Percentiles rank a stretch among this genome's conserved stretches.
Evolutionary conservation across 2,329 filamentous ascomycete species (phyloP).

Genomic region (Aspergillus jensenii): DNA sequence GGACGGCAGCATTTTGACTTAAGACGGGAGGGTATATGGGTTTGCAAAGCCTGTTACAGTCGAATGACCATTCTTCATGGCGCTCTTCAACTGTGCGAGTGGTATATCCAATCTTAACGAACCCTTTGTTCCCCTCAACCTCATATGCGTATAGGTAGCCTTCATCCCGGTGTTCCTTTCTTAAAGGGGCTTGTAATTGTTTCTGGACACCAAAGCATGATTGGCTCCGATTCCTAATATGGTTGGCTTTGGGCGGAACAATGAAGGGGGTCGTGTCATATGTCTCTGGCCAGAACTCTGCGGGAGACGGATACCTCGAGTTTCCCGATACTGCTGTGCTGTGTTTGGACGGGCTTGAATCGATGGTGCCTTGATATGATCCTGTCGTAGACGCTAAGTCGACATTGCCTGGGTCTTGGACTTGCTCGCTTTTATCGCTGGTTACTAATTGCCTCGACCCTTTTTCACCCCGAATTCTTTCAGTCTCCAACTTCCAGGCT

Average conservation of each 20-base stretch:
- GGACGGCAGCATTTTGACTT: neutral
- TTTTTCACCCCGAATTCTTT: neutral
- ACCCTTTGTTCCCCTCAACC: slow-evolving; percentile 1
- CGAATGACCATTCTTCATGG: neutral
- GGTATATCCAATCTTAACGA: slow-evolving; percentile 3
- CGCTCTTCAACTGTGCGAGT: neutral
- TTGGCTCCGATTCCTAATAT: no score
- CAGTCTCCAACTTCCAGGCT: neutral
- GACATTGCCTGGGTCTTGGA: neutral
- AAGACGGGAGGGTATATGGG: neutral
- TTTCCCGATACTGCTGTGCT: no score
- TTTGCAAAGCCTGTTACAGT: neutral
- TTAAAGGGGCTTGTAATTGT: neutral
- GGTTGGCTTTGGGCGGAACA: neutral
- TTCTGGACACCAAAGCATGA: neutral
- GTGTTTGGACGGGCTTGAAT: no score
- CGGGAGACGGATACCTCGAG: neutral
- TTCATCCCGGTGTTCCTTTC: neutral
- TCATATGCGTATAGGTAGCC: slow-evolving; percentile 4
- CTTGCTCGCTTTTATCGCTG: neutral
- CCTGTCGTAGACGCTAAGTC: neutral
- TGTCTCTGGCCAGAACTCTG: neutral
- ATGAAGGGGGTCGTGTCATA: neutral
- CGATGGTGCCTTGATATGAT: neutral
- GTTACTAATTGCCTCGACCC: no score